These are phyloP conservation scores for Puccinia sorghi DNA, from an alignment of 1,284 basidiomycete genomes.

Conservation along the genomic window DNA sequence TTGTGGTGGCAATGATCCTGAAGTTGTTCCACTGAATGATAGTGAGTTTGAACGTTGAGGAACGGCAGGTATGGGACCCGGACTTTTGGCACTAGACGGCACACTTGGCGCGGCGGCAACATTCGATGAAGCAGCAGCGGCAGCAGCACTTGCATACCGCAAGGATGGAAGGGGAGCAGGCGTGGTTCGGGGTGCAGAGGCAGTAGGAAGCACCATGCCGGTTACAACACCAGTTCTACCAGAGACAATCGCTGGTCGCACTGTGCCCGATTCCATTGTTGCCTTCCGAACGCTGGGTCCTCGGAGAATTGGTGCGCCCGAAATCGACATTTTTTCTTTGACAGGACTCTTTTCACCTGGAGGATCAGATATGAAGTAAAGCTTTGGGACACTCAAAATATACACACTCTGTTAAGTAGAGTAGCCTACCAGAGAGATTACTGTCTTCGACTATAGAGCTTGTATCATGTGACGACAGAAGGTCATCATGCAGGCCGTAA, in stretches of 20 bases:
- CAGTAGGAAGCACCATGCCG: constrained; percentile 55
- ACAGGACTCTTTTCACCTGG: constrained; percentile 52
- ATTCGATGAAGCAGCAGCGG: constrained; percentile 67
- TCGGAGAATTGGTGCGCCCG: constrained; percentile 64
- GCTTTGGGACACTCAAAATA: constrained; percentile 48
- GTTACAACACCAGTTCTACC: constrained; percentile 52
- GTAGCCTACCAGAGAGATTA: constrained; percentile 37
- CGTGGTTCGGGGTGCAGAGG: constrained; percentile 62
- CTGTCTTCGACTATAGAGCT: constrained; percentile 60
- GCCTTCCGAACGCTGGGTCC: constrained; percentile 53
- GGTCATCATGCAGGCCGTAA: constrained; percentile 73
- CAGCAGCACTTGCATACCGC: constrained; percentile 86
- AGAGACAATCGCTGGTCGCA: constrained; percentile 62
- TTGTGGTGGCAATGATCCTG: constrained; percentile 54
- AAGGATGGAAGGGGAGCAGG: constrained; percentile 69
- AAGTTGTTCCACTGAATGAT: constrained; percentile 31
- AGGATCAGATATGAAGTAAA: constrained; percentile 53
- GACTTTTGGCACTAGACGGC: constrained; percentile 43
- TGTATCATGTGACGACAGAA: constrained; percentile 62
- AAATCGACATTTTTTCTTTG: constrained; percentile 51
- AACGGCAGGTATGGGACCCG: constrained; percentile 5
- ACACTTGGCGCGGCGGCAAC: constrained; percentile 62
- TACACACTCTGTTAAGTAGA: constrained; percentile 37
- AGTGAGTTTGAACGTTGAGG: constrained; percentile 46
- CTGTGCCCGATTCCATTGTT: constrained; percentile 54